Conservation (phyloP, 768 basidiomycete genomes). For the Phlebiopsis flavidoalba region DNA sequence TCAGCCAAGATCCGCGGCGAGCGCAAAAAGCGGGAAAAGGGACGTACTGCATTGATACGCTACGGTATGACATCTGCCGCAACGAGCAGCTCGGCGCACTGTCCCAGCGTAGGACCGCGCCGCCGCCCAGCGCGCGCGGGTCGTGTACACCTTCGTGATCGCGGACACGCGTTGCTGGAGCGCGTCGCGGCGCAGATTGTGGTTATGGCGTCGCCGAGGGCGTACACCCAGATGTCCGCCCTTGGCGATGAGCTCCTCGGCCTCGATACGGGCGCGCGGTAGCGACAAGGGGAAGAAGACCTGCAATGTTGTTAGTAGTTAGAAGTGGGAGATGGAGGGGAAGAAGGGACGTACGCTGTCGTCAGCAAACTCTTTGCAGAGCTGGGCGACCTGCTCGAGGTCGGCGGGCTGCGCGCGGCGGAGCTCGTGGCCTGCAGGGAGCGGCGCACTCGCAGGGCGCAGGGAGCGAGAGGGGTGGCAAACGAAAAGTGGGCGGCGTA, state of each 20-base stretch:
- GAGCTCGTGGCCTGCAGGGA: conserved; percentile 31
- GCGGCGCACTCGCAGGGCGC: conserved; percentile 16
- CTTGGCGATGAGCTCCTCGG: conserved; percentile 40
- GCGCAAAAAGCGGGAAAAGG: neutral
- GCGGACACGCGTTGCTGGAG: conserved; percentile 42
- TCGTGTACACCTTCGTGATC: conserved; percentile 56
- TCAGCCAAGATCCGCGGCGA: conserved; percentile 9
- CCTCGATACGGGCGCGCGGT: conserved; percentile 38
- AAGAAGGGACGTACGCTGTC: conserved; percentile 38
- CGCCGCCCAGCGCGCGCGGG: conserved; percentile 38
- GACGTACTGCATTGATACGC: conserved; percentile 41
- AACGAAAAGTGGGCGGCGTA: conserved; percentile 45
- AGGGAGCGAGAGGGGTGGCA: conserved; percentile 37
- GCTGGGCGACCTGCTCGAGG: conserved; percentile 32
- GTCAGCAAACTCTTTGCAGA: conserved; percentile 48
- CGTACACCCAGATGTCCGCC: conserved; percentile 52
- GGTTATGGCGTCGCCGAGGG: conserved; percentile 34
- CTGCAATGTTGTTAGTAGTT: conserved; percentile 23
- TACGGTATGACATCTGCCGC: too few species aligned
- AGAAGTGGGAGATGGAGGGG: neutral
- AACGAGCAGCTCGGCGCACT: conserved; percentile 50
- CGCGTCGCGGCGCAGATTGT: conserved; percentile 56
- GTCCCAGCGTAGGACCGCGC: too few species aligned
- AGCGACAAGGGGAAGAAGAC: conserved; percentile 38
- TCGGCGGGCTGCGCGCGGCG: conserved; percentile 36